Evolutionary conservation across 805 yeast species (phyloP).

Genomic region (Tetrapisispora nanseiensis): DNA sequence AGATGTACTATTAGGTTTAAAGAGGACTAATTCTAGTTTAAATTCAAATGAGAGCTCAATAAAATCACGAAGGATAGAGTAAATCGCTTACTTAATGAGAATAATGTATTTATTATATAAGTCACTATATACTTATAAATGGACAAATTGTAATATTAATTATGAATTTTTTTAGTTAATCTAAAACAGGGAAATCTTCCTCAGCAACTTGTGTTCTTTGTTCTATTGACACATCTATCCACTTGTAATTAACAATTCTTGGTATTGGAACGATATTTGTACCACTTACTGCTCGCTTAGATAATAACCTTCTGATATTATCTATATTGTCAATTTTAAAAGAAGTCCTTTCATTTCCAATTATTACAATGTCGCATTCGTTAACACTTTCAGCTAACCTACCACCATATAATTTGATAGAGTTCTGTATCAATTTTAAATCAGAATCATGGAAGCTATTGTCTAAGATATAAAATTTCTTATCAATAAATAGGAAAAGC

Average conservation of each 20-base stretch:
- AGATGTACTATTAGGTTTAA: conserved; percentile 1
- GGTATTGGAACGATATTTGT: conserved; percentile 18
- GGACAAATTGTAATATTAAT: conserved; percentile 2
- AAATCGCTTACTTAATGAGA: too few species aligned
- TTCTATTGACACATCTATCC: conserved; percentile 32
- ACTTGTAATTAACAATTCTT: conserved; percentile 28
- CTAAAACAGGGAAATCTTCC: conserved; percentile 19
- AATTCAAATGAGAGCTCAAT: neutral
- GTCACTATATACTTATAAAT: neutral
- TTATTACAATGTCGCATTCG: conserved; percentile 34
- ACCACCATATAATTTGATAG: conserved; percentile 40
- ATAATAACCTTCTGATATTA: neutral
- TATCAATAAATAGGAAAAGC: conserved; percentile 30
- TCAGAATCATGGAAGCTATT: conserved; percentile 5
- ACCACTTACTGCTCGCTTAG: neutral
- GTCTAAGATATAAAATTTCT: conserved; percentile 28
- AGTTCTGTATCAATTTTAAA: conserved; percentile 10
- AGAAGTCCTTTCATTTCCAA: conserved; percentile 15
- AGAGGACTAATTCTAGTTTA: neutral
- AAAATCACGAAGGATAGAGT: neutral
- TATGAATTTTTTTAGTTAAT: neutral
- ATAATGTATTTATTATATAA: neutral
- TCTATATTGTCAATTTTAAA: neutral
- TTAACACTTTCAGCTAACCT: conserved; percentile 21
- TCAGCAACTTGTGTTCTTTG: conserved; percentile 26